phyloP scores from a whole-genome alignment of 768 basidiomycete species.

The Mycena capillaripes region DNA sequence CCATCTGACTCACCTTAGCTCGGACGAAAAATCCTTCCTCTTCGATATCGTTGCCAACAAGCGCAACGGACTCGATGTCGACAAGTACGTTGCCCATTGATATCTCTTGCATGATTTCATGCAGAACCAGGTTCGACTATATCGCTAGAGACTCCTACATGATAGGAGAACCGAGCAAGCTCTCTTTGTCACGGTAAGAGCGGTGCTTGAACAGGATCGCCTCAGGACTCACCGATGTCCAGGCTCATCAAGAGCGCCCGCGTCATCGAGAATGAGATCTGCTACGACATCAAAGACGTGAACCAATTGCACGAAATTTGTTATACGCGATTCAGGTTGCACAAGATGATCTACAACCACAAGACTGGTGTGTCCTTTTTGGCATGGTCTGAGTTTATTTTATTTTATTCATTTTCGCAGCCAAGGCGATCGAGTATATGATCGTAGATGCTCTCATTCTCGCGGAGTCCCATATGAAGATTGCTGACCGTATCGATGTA shows the following conservation, averaged over 20 bases:
- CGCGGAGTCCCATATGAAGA: slow-evolving; percentile 75
- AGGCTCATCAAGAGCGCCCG: slow-evolving; percentile 83
- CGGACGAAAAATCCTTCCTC: slow-evolving; percentile 75
- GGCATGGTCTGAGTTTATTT: not conserved
- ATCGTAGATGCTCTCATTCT: slow-evolving; percentile 79
- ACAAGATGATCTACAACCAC: slow-evolving; percentile 87
- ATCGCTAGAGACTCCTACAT: slow-evolving; percentile 82
- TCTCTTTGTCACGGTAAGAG: slow-evolving; percentile 62
- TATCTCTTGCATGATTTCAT: not conserved
- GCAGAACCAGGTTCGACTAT: slow-evolving; percentile 77
- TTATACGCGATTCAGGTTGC: slow-evolving; percentile 81
- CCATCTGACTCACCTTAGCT: slow-evolving; percentile 37
- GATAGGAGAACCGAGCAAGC: slow-evolving; percentile 73
- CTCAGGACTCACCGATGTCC: not conserved
- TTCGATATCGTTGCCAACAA: slow-evolving; percentile 91
- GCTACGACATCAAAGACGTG: slow-evolving; percentile 86
- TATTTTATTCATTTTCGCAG: slow-evolving; percentile 49
- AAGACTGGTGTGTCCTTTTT: slow-evolving; percentile 68
- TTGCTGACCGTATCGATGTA: slow-evolving; percentile 68
- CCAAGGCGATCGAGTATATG: slow-evolving; percentile 88
- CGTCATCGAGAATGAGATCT: slow-evolving; percentile 81
- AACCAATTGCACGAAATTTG: slow-evolving; percentile 83
- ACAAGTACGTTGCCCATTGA: slow-evolving; percentile 68
- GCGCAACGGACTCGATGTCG: slow-evolving; percentile 87
- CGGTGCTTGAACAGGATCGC: not conserved